These are phyloP conservation scores for Ceratocystiopsis brevicomis DNA, from an alignment of 2,329 filamentous ascomycete species.

Conservation along the genomic window DNA sequence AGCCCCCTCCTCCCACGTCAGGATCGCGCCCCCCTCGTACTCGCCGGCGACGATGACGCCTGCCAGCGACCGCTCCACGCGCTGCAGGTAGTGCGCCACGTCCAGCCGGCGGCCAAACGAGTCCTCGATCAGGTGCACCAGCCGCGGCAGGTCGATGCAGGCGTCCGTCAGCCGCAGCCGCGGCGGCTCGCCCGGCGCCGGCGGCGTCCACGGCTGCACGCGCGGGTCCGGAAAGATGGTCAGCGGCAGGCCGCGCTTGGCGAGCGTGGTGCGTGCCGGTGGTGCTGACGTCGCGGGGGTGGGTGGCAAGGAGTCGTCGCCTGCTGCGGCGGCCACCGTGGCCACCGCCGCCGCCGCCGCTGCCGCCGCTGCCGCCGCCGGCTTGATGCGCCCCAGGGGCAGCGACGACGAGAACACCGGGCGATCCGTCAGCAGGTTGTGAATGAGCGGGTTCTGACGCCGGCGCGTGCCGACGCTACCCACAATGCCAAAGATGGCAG, in stretches of 20 bases:
- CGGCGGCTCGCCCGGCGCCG: constrained; percentile 31
- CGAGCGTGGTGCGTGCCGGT: constrained; percentile 43
- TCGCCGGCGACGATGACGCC: constrained; percentile 89
- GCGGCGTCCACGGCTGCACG: constrained; percentile 46
- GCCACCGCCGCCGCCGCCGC: constrained; percentile 7
- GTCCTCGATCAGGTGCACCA: constrained; percentile 80
- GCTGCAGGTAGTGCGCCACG: constrained; percentile 59
- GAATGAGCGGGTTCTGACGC: constrained; percentile 67
- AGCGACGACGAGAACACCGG: constrained; percentile 83
- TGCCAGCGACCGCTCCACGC: constrained; percentile 66
- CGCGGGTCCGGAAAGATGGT: constrained; percentile 61
- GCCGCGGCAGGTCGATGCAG: constrained; percentile 61
- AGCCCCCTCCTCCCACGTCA: constrained; percentile 72
- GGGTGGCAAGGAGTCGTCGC: too few relatives aligned
- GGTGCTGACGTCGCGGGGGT: not conserved
- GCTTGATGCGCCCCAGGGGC: constrained; percentile 46
- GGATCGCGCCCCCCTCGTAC: constrained; percentile 85
- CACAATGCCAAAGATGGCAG: constrained; percentile 29
- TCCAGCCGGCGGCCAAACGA: constrained; percentile 78
- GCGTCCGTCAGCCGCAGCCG: constrained; percentile 58
- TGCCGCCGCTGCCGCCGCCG: constrained; percentile 7
- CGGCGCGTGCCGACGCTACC: constrained; percentile 34
- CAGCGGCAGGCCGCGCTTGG: constrained; percentile 81
- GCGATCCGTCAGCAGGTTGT: constrained; percentile 91
- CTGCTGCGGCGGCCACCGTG: not conserved